Conservation (phyloP, 371 early-diverging fungal genomes). For the Zychaea mexicana region DNA sequence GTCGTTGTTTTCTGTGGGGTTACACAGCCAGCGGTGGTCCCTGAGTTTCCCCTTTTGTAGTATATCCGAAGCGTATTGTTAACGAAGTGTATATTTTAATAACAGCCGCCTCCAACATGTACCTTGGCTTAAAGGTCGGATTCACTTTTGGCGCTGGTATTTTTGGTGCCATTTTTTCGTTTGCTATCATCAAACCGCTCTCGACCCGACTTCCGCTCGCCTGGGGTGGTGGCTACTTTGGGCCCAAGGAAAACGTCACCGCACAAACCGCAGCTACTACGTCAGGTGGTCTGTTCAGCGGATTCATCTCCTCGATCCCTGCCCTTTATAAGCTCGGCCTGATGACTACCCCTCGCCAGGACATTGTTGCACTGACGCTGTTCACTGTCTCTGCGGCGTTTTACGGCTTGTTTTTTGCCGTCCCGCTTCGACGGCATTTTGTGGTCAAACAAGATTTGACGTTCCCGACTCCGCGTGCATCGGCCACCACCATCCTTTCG, state of each 20-base stretch:
- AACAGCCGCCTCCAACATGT: constrained; percentile 73
- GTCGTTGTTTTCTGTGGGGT: neutral
- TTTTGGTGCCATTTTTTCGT: constrained; percentile 73
- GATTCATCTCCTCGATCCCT: constrained; percentile 70
- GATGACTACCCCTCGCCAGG: constrained; percentile 49
- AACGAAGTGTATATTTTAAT: neutral
- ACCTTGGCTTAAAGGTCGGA: constrained; percentile 73
- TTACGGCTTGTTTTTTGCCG: constrained; percentile 75
- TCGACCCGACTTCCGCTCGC: constrained; percentile 38
- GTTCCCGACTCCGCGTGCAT: constrained; percentile 72
- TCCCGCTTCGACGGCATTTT: constrained; percentile 72
- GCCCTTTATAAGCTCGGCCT: constrained; percentile 70
- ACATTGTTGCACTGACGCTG: constrained; percentile 47
- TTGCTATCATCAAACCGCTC: constrained; percentile 65
- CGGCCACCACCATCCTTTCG: constrained; percentile 69
- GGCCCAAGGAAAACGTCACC: constrained; percentile 68
- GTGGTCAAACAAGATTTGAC: constrained; percentile 69
- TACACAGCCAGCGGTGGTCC: neutral
- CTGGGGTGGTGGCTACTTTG: constrained; percentile 67
- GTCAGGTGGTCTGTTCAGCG: constrained; percentile 67
- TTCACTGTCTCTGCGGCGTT: constrained; percentile 63
- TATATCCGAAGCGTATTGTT: too few species aligned
- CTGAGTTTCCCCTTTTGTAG: neutral
- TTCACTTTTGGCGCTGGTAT: constrained; percentile 76
- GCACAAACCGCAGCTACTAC: constrained; percentile 73